Evolutionary conservation across 805 yeast species (phyloP).

Genomic region (Saccharomycopsis sp.): DNA sequence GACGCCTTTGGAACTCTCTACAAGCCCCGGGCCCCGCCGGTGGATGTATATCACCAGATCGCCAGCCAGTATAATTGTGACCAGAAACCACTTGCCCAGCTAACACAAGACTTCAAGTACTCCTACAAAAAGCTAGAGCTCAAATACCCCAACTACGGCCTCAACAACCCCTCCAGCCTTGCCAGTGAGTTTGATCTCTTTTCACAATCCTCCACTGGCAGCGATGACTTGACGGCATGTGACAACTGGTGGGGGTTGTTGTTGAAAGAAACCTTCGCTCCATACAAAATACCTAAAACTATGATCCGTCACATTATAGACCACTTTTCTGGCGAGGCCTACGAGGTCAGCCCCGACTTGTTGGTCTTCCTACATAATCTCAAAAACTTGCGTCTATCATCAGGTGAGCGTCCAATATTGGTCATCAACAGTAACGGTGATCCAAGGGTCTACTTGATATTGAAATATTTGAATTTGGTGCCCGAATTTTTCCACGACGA

Average conservation of each 20-base stretch:
- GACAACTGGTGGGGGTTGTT: conserved; percentile 55
- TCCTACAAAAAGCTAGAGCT: conserved; percentile 32
- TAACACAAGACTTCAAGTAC: conserved; percentile 27
- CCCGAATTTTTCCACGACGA: conserved; percentile 21
- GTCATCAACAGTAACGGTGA: conserved; percentile 60
- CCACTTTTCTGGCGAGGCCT: conserved; percentile 50
- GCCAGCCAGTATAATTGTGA: conserved; percentile 39
- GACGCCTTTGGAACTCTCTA: conserved; percentile 68
- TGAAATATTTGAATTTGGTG: conserved; percentile 45
- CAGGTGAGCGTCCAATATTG: conserved; percentile 29
- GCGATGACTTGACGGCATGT: conserved; percentile 18
- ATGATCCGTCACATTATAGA: conserved; percentile 40
- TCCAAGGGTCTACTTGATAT: conserved; percentile 38
- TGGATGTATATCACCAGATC: conserved; percentile 46
- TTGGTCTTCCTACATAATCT: conserved; percentile 35
- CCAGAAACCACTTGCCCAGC: conserved; percentile 23
- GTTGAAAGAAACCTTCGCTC: conserved; percentile 37
- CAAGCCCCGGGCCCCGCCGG: conserved; percentile 46
- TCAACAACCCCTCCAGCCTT: conserved; percentile 29
- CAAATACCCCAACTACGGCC: conserved; percentile 60
- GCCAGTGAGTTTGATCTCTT: conserved; percentile 12
- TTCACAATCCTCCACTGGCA: conserved; percentile 20
- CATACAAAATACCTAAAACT: conserved; percentile 28
- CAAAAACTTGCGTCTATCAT: background rate
- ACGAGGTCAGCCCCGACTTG: conserved; percentile 48